Evolutionary conservation across 306 rosid species (phyloP).

Genomic region (Lathyrus tuberosus): DNA sequence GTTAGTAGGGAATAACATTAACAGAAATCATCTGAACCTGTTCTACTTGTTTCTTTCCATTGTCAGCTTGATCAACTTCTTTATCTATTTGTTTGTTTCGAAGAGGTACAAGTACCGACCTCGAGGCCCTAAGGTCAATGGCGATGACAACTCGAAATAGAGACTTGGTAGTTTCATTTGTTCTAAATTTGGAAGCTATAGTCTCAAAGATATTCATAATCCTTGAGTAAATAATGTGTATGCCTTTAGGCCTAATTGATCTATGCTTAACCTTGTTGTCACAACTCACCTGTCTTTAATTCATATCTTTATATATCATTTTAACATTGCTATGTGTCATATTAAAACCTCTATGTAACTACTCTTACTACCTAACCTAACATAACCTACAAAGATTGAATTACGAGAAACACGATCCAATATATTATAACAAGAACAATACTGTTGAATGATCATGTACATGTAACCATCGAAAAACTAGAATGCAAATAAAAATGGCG

Average conservation of each 20-base stretch:
- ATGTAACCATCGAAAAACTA: no score
- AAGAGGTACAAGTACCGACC: slow-evolving; percentile 75
- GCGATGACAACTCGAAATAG: slow-evolving; percentile 37
- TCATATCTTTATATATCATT: background rate
- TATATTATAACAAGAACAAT: no score
- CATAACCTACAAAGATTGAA: no score
- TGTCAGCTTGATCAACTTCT: slow-evolving; percentile 74
- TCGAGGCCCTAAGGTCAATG: slow-evolving; percentile 28
- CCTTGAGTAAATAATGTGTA: slow-evolving; percentile 2
- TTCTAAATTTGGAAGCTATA: slow-evolving; percentile 23
- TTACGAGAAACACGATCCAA: no score
- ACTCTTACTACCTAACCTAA: no score
- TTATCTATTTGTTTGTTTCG: slow-evolving; percentile 60
- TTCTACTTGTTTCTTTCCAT: slow-evolving; percentile 81
- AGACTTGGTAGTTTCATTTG: slow-evolving; percentile 5
- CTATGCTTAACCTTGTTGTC: background rate
- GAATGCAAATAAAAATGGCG: no score
- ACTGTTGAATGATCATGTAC: no score
- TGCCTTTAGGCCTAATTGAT: slow-evolving; percentile 2
- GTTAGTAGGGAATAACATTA: slow-evolving; percentile 85
- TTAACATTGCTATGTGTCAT: background rate
- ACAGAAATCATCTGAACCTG: slow-evolving; percentile 72
- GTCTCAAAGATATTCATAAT: slow-evolving; percentile 9
- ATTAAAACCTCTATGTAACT: background rate
- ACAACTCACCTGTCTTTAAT: background rate